Evolutionary conservation across 2,329 filamentous ascomycete species (phyloP), one percentile per base, ranked within the genome.

Genomic region (Neofusicoccum cordaticola): DNA sequence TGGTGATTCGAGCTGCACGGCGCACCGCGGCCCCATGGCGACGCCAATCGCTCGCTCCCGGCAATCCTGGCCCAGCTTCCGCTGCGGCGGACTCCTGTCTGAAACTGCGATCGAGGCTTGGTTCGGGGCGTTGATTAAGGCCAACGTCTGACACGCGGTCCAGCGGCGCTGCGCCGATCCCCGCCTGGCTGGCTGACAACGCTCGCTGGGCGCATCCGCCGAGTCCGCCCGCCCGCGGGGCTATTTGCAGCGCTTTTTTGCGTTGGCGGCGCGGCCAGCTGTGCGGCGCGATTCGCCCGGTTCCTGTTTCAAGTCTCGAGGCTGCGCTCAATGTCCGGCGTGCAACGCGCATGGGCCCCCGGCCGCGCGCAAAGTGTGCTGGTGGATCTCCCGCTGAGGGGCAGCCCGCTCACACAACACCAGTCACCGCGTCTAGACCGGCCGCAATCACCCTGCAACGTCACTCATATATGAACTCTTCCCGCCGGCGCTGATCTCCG

Each of bases 11-110:
- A 60, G 56, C 56, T 15, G 56, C 56, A 58, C 41, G 53, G 53
- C 53, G 53, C 56, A 13, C 41, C 7, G 50, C 31, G 31, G 50
- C 50, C 34, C 13, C 31, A 39, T 3, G 27, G 41, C 56, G n/a
- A 37, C 42, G 56, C 56, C 31, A 39, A 47, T 47, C 56, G 56
- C 56, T 19, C 53, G 56, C 56, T 45, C 56, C 56, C 56, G 56
- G 56, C 42, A 45, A 60, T 60, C 56, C 56, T 60, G 56, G 56
- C 56, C 42, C 56, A 60, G 56, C 56, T 45, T 37, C 56, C 56
- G 56, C 56, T 47, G 56, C 56, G 56, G 56, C 56, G 56, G 56
- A 60, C 56, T 60, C 56, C n/a, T 47, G 42, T n/a, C 56, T 60
- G 56, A 60, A 47, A 60, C 42, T 47, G 31, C 56, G 27, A 60